These are phyloP conservation scores for Kluyveromyces wickerhamii DNA, from an alignment of 805 yeast genomes.

Conservation along the genomic window DNA sequence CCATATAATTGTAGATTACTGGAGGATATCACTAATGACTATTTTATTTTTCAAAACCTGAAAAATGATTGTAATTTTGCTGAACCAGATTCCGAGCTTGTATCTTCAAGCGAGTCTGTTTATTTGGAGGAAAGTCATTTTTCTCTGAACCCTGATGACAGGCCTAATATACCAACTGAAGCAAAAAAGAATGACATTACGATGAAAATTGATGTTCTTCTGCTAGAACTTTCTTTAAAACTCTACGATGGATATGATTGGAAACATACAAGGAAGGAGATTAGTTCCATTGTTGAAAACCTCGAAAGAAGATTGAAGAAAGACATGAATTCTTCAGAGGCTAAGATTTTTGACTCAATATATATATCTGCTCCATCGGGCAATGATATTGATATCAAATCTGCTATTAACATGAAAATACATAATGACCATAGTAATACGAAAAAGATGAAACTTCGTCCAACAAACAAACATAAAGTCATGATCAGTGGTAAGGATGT, in stretches of 20 bases:
- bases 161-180: neutral
- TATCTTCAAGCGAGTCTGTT: constrained; percentile 10
- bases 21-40: constrained; percentile 31
- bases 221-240: constrained; percentile 35
- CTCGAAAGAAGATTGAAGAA: constrained; percentile 37
- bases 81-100: constrained; percentile 22
- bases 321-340: constrained; percentile 9
- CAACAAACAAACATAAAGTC: constrained; percentile 58
- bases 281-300: constrained; percentile 54
- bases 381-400: constrained; percentile 38
- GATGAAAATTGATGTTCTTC: neutral
- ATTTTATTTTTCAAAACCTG: constrained; percentile 13
- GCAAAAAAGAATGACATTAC: neutral
- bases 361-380: constrained; percentile 50
- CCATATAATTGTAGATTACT: constrained; percentile 33
- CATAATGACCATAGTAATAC: constrained; percentile 32
- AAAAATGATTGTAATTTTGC: constrained; percentile 10
- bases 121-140: constrained; percentile 14
- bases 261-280: constrained; percentile 63
- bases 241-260: constrained; percentile 92
- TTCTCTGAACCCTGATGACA: constrained; percentile 7
- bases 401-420: constrained; percentile 45
- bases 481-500: constrained; percentile 48
- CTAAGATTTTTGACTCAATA: constrained; percentile 58
- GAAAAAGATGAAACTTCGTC: constrained; percentile 47